A percentile compares a stretch with the other conserved stretches of the same genome.
These are phyloP conservation scores for Areca catechu DNA, from an alignment of 176 grass and related monocot species.

Conservation along the genomic window DNA sequence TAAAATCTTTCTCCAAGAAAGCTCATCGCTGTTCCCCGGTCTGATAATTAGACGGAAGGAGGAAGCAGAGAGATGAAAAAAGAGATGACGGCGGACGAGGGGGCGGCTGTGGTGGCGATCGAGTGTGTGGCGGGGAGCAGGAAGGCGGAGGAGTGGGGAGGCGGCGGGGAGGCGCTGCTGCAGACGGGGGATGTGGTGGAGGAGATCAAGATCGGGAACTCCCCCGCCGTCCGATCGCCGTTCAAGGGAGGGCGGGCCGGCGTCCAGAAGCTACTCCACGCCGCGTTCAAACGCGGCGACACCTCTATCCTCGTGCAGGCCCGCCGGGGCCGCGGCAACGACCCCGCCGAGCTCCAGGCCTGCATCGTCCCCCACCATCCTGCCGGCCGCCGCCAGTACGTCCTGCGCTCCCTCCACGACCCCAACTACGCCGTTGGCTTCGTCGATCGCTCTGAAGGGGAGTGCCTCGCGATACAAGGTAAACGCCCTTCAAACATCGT, in stretches of 20 bases:
- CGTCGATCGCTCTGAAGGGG: conserved; percentile 75
- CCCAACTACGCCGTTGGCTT: conserved; percentile 92
- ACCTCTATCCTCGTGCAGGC: conserved; percentile 77
- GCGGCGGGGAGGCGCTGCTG: conserved; percentile 35
- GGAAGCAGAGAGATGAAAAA: background rate
- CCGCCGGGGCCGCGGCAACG: conserved; percentile 17
- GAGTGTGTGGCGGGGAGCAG: conserved; percentile 74
- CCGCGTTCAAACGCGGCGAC: conserved; percentile 58
- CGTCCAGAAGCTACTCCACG: conserved; percentile 70
- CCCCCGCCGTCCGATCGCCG: conserved; percentile 43
- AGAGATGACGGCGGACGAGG: conserved; percentile 25
- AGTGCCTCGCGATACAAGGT: conserved; percentile 95
- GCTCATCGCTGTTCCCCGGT: no score
- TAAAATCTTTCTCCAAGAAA: no score
- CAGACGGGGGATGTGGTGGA: conserved; percentile 72
- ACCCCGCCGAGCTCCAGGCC: conserved; percentile 54
- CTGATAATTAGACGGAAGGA: background rate
- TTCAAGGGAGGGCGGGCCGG: conserved; percentile 81
- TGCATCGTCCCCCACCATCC: conserved; percentile 69
- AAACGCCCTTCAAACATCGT: background rate
- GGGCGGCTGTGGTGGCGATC: conserved; percentile 43
- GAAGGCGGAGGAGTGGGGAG: conserved; percentile 66
- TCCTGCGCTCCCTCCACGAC: conserved; percentile 86
- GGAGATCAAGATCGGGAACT: conserved; percentile 48
- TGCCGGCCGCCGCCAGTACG: conserved; percentile 42